phyloP scores from a whole-genome alignment of 768 basidiomycete species.

The Auriscalpium orientale region DNA sequence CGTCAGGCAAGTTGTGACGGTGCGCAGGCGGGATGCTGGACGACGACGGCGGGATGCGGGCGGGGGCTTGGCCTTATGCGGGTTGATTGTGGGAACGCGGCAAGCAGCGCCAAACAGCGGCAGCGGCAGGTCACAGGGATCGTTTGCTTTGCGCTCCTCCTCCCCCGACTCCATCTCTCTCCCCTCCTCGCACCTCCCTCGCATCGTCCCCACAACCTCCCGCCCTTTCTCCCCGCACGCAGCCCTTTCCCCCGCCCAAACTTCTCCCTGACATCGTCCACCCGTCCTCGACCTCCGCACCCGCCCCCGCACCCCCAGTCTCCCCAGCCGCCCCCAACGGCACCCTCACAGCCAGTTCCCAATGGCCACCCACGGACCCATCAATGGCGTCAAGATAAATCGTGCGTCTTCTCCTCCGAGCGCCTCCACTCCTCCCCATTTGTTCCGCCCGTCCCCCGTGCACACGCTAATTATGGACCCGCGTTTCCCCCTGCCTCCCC shows the following conservation, averaged over 20 bases:
- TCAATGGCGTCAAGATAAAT: constrained; percentile 79
- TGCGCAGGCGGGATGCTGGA: not conserved
- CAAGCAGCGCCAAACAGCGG: constrained; percentile 17
- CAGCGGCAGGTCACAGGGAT: constrained; percentile 7
- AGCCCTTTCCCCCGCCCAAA: not conserved
- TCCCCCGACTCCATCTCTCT: constrained; percentile 5
- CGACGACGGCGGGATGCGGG: not conserved
- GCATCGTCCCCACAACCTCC: not conserved
- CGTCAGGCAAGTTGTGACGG: not conserved
- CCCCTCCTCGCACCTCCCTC: not conserved
- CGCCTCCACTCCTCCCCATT: constrained; percentile 8
- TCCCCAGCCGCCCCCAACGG: not conserved
- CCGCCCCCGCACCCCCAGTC: not conserved
- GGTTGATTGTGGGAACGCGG: constrained; percentile 10
- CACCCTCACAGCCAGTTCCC: not conserved
- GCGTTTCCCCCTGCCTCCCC: constrained; percentile 13
- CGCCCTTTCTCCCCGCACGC: not conserved
- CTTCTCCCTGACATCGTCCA: not conserved
- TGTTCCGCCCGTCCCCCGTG: constrained; percentile 10
- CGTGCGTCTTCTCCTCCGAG: constrained; percentile 40
- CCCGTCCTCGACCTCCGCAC: not conserved
- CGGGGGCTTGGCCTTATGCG: not conserved
- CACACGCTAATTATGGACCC: constrained; percentile 23
- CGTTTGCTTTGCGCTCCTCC: constrained; percentile 8
- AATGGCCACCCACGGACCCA: constrained; percentile 68